These are phyloP conservation scores for Pseudoneurospora amorphoporcata DNA, from an alignment of 495 filamentous ascomycete species.

Conservation along the genomic window DNA sequence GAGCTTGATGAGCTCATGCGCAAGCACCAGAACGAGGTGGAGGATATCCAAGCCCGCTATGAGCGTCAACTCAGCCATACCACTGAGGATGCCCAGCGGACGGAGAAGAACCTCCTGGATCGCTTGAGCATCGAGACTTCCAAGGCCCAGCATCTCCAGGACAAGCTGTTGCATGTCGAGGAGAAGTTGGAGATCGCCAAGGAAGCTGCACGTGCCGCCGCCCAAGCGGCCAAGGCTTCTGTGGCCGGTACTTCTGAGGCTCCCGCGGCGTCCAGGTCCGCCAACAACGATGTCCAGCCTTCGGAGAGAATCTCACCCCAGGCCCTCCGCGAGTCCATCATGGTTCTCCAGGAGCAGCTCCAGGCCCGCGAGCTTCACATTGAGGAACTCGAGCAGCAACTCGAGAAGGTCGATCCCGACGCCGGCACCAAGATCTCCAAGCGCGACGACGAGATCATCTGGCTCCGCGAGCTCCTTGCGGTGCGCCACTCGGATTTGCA, in stretches of 20 bases:
- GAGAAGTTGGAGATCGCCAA: conserved; percentile 83
- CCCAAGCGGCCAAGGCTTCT: conserved; percentile 62
- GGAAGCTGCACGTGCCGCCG: conserved; percentile 80
- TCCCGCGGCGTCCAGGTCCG: conserved; percentile 3
- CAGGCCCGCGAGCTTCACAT: conserved; percentile 85
- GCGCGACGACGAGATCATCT: conserved; percentile 84
- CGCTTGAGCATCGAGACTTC: conserved; percentile 66
- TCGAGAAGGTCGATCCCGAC: conserved; percentile 57
- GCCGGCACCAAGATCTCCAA: conserved; percentile 74
- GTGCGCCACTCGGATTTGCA: conserved; percentile 84
- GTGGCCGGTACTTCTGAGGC: conserved; percentile 33
- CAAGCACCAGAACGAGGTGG: conserved; percentile 64
- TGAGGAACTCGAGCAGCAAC: conserved; percentile 69
- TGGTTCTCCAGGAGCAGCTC: conserved; percentile 91
- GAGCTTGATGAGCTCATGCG: conserved; percentile 57
- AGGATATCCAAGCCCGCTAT: conserved; percentile 56
- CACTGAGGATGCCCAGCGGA: conserved; percentile 59
- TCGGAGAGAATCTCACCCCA: conserved; percentile 87
- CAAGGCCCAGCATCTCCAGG: conserved; percentile 69
- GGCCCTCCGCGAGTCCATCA: conserved; percentile 87
- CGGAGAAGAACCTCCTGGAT: conserved; percentile 57
- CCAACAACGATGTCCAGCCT: conserved; percentile 39
- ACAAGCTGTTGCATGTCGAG: conserved; percentile 70
- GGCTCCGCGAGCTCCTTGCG: conserved; percentile 87
- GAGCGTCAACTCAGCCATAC: conserved; percentile 61